Percentiles rank a stretch among this genome's conserved stretches.
Conservation (phyloP, 805 yeast genomes). For the Wickerhamiella kurtzmanii region DNA sequence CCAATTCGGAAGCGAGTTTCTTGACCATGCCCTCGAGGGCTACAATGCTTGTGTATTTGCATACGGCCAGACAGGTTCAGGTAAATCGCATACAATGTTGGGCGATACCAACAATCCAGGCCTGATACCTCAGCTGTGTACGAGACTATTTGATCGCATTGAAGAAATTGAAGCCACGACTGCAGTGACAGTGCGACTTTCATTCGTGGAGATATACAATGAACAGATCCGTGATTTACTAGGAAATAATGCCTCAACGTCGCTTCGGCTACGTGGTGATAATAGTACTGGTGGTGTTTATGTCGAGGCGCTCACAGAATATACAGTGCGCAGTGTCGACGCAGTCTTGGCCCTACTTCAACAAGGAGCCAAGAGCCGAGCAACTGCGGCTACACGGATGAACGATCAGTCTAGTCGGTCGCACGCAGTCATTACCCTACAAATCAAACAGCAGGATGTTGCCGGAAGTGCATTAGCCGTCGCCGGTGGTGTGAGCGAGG, state of each 20-base stretch:
- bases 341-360: conserved; percentile 37
- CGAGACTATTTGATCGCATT: conserved; percentile 37
- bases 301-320: conserved; percentile 53
- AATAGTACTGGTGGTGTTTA: conserved; percentile 54
- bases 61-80: conserved; percentile 75
- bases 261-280: conserved; percentile 48
- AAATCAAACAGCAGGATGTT: conserved; percentile 42
- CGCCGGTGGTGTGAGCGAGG: conserved; percentile 27
- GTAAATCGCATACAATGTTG: conserved; percentile 76
- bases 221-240: conserved; percentile 61
- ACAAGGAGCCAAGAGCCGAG: conserved; percentile 42
- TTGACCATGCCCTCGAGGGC: conserved; percentile 54
- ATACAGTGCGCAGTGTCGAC: conserved; percentile 32
- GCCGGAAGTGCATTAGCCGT: no score
- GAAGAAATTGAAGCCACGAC: conserved; percentile 27
- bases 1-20: conserved; percentile 42
- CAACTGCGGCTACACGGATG: conserved; percentile 62
- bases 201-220: conserved; percentile 65
- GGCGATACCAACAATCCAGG: conserved; percentile 43
- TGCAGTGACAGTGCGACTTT: conserved; percentile 35
- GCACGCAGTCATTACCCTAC: conserved; percentile 62
- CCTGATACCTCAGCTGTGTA: conserved; percentile 48
- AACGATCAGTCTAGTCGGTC: conserved; percentile 65
- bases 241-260: conserved; percentile 9
- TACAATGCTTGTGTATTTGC: conserved; percentile 64